Evolutionary conservation across 352 stramenopile genomes (phyloP).

Genomic region (Pythium guiyangense): DNA sequence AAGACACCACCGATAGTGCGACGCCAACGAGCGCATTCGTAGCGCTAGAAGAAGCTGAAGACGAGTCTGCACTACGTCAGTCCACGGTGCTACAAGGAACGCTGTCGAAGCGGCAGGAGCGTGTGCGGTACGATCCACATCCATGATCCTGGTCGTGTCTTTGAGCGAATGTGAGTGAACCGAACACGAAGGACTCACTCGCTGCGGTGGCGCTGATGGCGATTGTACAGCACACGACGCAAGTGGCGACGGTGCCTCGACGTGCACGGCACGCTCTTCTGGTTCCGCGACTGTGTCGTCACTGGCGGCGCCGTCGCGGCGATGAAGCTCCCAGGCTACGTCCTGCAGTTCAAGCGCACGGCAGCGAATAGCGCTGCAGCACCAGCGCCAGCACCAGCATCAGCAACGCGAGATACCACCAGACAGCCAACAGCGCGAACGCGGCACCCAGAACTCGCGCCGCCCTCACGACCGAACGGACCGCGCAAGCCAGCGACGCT

Average conservation of each 20-base stretch:
- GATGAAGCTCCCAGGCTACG: not conserved
- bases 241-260: slow-evolving; percentile 34
- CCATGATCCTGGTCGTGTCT: not conserved
- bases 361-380: not conserved
- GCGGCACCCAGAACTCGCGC: too few relatives aligned
- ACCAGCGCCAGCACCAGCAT: too few relatives aligned
- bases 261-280: slow-evolving; percentile 20
- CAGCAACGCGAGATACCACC: too few relatives aligned
- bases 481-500: too few relatives aligned
- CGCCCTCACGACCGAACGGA: too few relatives aligned
- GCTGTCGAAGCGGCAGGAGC: too few relatives aligned
- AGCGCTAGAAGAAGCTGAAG: too few relatives aligned
- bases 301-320: slow-evolving; percentile 9
- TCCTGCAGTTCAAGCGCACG: not conserved
- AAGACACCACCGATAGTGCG: too few relatives aligned
- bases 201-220: not conserved
- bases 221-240: slow-evolving; percentile 15
- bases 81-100: not conserved
- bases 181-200: not conserved
- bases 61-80: not conserved
- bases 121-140: too few relatives aligned
- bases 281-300: not conserved
- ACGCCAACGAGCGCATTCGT: too few relatives aligned
- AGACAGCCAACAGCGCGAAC: too few relatives aligned
- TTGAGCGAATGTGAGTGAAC: not conserved